phyloP scores from a whole-genome alignment of 495 filamentous ascomycete species.

The Saxispiralis lemnorum region DNA sequence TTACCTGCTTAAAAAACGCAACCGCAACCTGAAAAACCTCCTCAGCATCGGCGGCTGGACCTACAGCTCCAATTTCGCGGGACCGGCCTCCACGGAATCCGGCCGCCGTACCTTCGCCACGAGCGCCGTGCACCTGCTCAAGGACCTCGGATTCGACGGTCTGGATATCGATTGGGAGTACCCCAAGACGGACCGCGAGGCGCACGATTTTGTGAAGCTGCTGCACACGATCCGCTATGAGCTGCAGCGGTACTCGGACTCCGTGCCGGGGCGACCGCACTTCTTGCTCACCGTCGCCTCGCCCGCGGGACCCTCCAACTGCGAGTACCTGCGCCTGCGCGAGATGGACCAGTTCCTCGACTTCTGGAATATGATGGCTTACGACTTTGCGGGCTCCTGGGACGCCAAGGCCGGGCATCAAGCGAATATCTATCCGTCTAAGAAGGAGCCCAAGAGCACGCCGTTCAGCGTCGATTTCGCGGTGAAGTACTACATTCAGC shows the following conservation, averaged over 20 bases:
- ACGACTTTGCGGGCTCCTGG: conserved; percentile 40
- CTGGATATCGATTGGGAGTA: conserved; percentile 58
- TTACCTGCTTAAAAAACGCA: conserved; percentile 68
- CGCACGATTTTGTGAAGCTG: conserved; percentile 50
- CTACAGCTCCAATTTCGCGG: conserved; percentile 71
- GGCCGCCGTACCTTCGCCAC: conserved; percentile 51
- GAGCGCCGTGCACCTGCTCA: conserved; percentile 46
- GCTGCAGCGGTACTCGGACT: conserved; percentile 41
- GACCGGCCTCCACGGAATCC: conserved; percentile 45
- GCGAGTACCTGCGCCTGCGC: conserved; percentile 43
- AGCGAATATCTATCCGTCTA: conserved; percentile 49
- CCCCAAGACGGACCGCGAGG: conserved; percentile 38
- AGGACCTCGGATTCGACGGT: conserved; percentile 45
- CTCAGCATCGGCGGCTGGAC: conserved; percentile 96
- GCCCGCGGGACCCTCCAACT: conserved; percentile 46
- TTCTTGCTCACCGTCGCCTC: conserved; percentile 66
- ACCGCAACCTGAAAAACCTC: conserved; percentile 78
- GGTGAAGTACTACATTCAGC: conserved; percentile 46
- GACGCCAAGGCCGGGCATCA: conserved; percentile 50
- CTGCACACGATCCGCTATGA: conserved; percentile 46
- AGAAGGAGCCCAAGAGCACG: conserved; percentile 36
- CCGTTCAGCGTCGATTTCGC: conserved; percentile 54
- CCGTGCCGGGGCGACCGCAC: conserved; percentile 30
- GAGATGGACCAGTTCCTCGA: conserved; percentile 63
- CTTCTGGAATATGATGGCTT: conserved; percentile 55